Conservation (phyloP, 352 stramenopile species). For the Globisporangium spinosum region DNA sequence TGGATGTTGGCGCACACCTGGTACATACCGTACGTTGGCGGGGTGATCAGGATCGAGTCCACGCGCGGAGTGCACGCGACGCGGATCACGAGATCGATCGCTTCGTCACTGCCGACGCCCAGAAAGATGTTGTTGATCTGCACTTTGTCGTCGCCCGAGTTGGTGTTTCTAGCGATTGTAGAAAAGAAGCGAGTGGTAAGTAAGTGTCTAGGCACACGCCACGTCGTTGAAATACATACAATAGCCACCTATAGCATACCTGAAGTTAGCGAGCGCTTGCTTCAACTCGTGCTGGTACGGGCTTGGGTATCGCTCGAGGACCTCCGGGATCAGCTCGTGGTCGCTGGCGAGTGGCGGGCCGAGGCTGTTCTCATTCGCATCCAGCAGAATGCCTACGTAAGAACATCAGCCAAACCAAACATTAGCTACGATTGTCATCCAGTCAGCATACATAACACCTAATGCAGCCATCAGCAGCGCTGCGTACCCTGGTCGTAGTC, state of each 20-base stretch:
- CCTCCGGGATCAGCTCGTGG: constrained; percentile 58
- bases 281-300: constrained; percentile 95
- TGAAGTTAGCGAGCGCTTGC: constrained; percentile 80
- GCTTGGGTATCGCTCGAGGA: constrained; percentile 94
- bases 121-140: constrained; percentile 94
- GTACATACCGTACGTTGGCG: constrained; percentile 99
- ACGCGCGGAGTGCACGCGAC: constrained; percentile 93
- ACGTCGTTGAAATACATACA: not conserved
- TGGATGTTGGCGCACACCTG: constrained; percentile 98
- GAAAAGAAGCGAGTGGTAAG: not conserved
- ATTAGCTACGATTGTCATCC: not conserved
- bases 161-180: constrained; percentile 38
- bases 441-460: not conserved
- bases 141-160: constrained; percentile 50
- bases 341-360: constrained; percentile 84
- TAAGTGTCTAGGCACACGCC: not conserved
- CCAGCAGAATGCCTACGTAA: constrained; percentile 89
- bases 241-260: constrained; percentile 23
- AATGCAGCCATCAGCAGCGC: not conserved
- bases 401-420: not conserved
- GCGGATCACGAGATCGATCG: constrained; percentile 97
- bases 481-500: constrained; percentile 86
- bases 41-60: constrained; percentile 95
- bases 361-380: constrained; percentile 98
- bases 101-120: constrained; percentile 97